Evolutionary conservation across 352 stramenopile species (phyloP), one percentile per base, ranked within the genome.

Genomic region (Phytophthora pseudosyringae): DNA sequence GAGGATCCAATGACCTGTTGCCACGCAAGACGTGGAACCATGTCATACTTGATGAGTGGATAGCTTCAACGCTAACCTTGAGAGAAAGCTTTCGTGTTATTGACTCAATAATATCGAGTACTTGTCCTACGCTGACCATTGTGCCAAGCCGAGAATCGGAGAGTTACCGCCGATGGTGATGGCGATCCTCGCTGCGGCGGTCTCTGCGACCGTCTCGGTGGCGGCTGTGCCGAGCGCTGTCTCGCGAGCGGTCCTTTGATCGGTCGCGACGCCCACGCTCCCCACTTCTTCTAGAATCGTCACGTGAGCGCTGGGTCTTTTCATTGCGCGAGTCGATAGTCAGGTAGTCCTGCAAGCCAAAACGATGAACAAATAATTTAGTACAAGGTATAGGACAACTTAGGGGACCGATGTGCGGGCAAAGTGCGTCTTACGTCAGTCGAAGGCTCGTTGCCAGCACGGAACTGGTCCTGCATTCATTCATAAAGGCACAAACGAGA

Each of bases 401-500:
- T 38, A 18, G 32, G 16, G 10, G 45, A 64, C 13, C 31, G 43
- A 39, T 25, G 26, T 36, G 29, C 21, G 32, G 41, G 13, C 16
- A 47, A 36, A 41, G 31, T 31, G n/a, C 18, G 9, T 12, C 46
- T 71, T 73, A 90, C 85, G 60, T 93, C 85, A 39, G 70, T 21
- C 3, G 74, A 80, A 25, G 67, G 80, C 21, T 85, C 81, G 39
- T 73, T 72, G 29, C 80, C 78, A 45, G 80, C 77, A 26, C 83
- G 82, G 53, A 91, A 93, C 75, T 91, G 80, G 28, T 94, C 86
- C 85, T 94, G 49, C 16, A 41, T 0, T 21, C 21, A 69, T 38
- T 35, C 36, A 51, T 18, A 66, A 48, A 16, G 59, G n/a, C 12
- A 33, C 21, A 21, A 21, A 21, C 21, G 21, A 21, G 21, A 21